phyloP scores from a whole-genome alignment of 352 stramenopile genomes.

The Globisporangium uncinulatum region DNA sequence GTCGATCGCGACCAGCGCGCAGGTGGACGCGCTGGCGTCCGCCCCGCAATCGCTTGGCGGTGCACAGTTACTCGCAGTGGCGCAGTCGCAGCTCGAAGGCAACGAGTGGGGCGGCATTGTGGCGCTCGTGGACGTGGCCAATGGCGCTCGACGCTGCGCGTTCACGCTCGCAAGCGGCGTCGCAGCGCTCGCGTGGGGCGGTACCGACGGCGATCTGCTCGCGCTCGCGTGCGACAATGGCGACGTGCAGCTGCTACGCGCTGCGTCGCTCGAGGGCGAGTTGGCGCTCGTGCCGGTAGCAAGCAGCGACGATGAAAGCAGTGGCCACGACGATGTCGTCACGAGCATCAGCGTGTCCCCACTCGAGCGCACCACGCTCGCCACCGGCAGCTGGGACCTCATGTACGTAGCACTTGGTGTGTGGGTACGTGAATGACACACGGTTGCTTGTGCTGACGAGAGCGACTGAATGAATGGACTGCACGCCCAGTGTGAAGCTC shows the following conservation, averaged over 20 bases:
- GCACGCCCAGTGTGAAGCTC: conserved; percentile 48
- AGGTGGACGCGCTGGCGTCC: conserved; percentile 44
- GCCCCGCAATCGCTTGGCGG: conserved; percentile 8
- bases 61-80: conserved; percentile 44
- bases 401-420: conserved; percentile 28
- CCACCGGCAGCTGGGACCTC: conserved; percentile 63
- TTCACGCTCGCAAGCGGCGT: conserved; percentile 45
- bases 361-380: conserved; percentile 38
- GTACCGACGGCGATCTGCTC: conserved; percentile 39
- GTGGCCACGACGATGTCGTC: conserved; percentile 69
- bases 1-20: conserved; percentile 22
- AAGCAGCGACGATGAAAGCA: conserved; percentile 7
- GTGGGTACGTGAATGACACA: background rate
- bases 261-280: conserved; percentile 27
- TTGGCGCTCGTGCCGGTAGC: conserved; percentile 29
- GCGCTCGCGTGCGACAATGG: conserved; percentile 67
- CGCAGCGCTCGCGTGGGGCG: conserved; percentile 47
- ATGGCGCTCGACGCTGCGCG: conserved; percentile 34
- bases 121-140: conserved; percentile 36
- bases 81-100: conserved; percentile 66
- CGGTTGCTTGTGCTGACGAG: background rate
- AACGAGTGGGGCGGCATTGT: conserved; percentile 71
- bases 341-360: conserved; percentile 41
- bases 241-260: conserved; percentile 45
- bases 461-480: too few species aligned